Conservation (phyloP, 2,329 filamentous ascomycete species). For the Aspergillus ochraceoroseus region DNA sequence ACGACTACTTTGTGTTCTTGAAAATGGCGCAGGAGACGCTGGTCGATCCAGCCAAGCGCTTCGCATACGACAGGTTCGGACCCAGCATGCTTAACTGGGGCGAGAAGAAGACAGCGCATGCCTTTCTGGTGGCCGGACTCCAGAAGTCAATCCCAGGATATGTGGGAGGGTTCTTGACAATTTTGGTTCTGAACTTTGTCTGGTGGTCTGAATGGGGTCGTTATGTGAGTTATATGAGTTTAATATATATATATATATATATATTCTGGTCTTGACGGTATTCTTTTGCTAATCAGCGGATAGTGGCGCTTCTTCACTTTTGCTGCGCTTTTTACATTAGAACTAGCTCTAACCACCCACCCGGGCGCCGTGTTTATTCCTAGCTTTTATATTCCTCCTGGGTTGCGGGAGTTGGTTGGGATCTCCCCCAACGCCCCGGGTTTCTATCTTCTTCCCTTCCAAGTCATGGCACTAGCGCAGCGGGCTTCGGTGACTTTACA, state of each 20-base stretch:
- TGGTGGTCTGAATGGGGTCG: conserved; percentile 43
- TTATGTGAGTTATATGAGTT: conserved; percentile 44
- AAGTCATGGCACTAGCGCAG: conserved; percentile 69
- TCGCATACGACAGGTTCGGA: conserved; percentile 87
- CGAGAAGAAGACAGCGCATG: conserved; percentile 55
- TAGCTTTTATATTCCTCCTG: conserved; percentile 28
- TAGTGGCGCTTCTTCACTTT: conserved; percentile 53
- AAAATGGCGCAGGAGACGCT: conserved; percentile 80
- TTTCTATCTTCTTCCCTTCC: conserved; percentile 67
- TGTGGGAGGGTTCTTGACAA: conserved; percentile 33
- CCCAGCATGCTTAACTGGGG: conserved; percentile 63
- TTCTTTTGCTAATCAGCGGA: conserved; percentile 1
- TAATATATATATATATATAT: no score
- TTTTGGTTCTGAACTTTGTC: conserved; percentile 38
- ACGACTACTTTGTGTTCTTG: conserved; percentile 69
- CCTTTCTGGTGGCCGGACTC: conserved; percentile 68
- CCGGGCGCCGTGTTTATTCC: conserved; percentile 42
- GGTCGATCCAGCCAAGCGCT: conserved; percentile 67
- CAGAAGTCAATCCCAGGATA: conserved; percentile 41
- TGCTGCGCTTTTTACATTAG: conserved; percentile 52
- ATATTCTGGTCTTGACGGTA: no score
- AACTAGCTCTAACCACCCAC: conserved; percentile 54
- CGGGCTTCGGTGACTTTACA: conserved; percentile 73
- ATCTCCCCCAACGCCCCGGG: conserved; percentile 44
- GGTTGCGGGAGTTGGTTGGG: conserved; percentile 27